Conservation (phyloP, 495 filamentous ascomycete genomes). For the Hypoxylon fuscum region DNA sequence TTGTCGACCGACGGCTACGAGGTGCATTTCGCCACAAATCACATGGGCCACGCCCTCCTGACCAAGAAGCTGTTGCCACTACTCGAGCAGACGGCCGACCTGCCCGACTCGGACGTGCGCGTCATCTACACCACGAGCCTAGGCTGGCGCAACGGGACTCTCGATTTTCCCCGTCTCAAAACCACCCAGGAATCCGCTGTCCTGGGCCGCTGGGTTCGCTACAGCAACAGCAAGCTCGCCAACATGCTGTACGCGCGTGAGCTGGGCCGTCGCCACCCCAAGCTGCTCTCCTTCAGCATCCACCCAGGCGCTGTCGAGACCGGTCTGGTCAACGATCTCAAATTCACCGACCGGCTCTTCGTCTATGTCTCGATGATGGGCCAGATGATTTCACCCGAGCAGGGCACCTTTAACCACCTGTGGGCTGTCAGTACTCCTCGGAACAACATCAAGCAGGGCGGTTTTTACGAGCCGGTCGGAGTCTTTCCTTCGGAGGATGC, state of each 20-base stretch:
- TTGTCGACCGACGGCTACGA: conserved; percentile 69
- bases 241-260: not conserved
- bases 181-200: conserved; percentile 13
- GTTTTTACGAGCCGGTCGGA: conserved; percentile 32
- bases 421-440: conserved; percentile 17
- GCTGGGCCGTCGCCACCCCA: not conserved
- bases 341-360: conserved; percentile 5
- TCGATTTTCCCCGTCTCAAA: not conserved
- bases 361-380: not conserved
- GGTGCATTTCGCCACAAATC: conserved; percentile 71
- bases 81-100: conserved; percentile 53
- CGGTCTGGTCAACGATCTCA: conserved; percentile 17
- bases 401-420: conserved; percentile 33
- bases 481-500: conserved; percentile 2
- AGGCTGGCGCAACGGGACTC: conserved; percentile 29
- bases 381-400: conserved; percentile 8
- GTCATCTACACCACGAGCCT: conserved; percentile 49
- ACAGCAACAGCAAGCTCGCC: no score
- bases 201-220: not conserved
- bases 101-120: conserved; percentile 53
- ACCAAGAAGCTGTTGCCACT: conserved; percentile 68
- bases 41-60: conserved; percentile 70
- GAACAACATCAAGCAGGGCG: conserved; percentile 11
- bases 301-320: conserved; percentile 41
- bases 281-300: conserved; percentile 10